These are phyloP conservation scores for Phytopythium chamaehyphon DNA, from an alignment of 352 stramenopile genomes.

Conservation along the genomic window DNA sequence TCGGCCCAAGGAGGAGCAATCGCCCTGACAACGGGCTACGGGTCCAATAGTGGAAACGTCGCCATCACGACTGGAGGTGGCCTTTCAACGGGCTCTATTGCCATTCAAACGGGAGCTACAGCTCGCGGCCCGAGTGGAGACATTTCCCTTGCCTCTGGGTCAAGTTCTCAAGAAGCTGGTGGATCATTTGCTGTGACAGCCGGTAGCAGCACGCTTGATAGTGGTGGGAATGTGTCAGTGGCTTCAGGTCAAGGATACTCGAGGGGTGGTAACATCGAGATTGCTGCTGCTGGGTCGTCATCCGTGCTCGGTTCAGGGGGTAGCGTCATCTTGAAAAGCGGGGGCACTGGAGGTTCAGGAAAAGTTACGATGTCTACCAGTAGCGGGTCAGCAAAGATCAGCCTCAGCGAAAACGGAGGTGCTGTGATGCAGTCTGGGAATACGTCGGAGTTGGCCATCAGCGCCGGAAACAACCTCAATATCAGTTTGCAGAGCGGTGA, in stretches of 20 bases:
- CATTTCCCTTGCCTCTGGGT: conserved; percentile 16
- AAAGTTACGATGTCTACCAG: conserved; percentile 17
- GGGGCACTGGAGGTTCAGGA: conserved; percentile 8
- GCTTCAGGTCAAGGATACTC: conserved; percentile 1
- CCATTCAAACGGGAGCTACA: conserved; percentile 5
- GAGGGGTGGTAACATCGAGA: conserved; percentile 15
- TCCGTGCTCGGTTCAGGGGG: conserved; percentile 13
- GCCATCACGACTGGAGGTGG: not conserved
- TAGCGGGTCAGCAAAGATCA: conserved; percentile 16
- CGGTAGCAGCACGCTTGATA: not conserved
- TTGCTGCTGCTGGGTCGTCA: conserved; percentile 16
- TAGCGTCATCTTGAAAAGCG: conserved; percentile 20
- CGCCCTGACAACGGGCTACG: not conserved
- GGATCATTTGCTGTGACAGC: not conserved
- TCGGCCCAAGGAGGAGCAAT: conserved; percentile 12
- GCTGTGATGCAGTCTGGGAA: conserved; percentile 26
- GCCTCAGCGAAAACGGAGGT: conserved; percentile 26
- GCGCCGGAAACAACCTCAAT: conserved; percentile 42
- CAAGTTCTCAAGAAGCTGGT: conserved; percentile 6
- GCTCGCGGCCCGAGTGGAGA: conserved; percentile 6
- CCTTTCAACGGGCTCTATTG: conserved; percentile 2
- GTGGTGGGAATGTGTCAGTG: conserved; percentile 5
- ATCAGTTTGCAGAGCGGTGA: conserved; percentile 44
- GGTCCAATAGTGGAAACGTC: conserved; percentile 3
- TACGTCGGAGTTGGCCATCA: conserved; percentile 35